Evolutionary conservation across 176 grass and related monocot genomes (phyloP).

Genomic region (Hordeum vulgare): DNA sequence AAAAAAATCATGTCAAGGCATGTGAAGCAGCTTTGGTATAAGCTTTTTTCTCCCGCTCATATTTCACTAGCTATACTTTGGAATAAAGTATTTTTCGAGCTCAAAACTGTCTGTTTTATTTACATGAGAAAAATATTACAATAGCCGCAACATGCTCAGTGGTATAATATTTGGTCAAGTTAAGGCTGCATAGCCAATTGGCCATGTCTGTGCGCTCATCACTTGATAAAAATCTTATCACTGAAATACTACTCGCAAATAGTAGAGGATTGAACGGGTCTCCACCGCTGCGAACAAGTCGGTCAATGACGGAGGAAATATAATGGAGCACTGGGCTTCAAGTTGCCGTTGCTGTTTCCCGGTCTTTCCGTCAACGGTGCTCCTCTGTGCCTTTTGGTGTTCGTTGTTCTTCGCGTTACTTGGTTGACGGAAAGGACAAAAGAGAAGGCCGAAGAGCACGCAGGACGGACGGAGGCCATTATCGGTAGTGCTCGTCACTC

Average conservation of each 20-base stretch:
- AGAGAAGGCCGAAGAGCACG: too few species aligned
- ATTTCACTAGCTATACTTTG: neutral
- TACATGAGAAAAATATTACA: neutral
- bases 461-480: too few species aligned
- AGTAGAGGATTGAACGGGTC: constrained; percentile 3
- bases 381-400: too few species aligned
- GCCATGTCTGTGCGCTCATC: neutral
- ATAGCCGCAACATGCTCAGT: neutral
- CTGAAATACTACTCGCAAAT: neutral
- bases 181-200: neutral
- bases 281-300: neutral
- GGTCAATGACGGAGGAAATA: neutral
- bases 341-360: neutral
- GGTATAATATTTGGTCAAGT: neutral
- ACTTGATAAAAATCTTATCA: neutral
- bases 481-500: too few species aligned
- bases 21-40: constrained; percentile 10
- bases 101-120: neutral
- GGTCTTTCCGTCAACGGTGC: too few species aligned
- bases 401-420: too few species aligned
- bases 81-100: neutral
- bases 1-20: constrained; percentile 17
- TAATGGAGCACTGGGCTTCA: too few species aligned
- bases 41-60: neutral
- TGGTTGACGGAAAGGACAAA: too few species aligned